These are phyloP conservation scores for Trypanosoma mega DNA, from an alignment of 208 protist genomes.

Conservation along the genomic window DNA sequence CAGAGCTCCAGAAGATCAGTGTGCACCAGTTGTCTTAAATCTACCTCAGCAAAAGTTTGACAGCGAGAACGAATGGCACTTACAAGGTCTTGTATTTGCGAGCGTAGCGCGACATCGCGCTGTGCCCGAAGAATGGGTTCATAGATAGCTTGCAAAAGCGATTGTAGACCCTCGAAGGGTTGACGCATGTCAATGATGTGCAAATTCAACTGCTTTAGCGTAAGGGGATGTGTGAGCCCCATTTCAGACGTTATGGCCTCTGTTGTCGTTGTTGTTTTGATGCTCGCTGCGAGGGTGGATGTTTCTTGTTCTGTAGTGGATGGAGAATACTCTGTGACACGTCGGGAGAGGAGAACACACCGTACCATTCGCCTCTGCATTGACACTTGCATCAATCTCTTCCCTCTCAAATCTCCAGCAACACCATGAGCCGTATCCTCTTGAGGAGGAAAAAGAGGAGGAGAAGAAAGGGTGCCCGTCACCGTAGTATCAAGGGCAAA, in stretches of 20 bases:
- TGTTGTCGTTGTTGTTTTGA: background rate
- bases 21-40: conserved; percentile 70
- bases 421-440: too few relatives aligned
- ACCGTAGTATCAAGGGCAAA: too few relatives aligned
- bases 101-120: conserved; percentile 43
- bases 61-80: conserved; percentile 59
- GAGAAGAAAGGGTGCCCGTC: background rate
- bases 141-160: conserved; percentile 62
- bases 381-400: background rate
- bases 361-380: background rate
- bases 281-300: too few relatives aligned
- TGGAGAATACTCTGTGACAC: background rate
- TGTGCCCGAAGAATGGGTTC: conserved; percentile 62
- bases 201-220: conserved; percentile 59
- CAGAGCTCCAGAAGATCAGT: conserved; percentile 74
- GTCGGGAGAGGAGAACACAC: conserved; percentile 16
- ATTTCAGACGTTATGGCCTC: background rate
- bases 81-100: conserved; percentile 73
- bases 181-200: conserved; percentile 59
- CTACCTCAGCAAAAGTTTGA: conserved; percentile 55
- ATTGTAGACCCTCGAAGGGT: conserved; percentile 63
- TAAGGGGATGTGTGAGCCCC: conserved; percentile 17
- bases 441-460: background rate
- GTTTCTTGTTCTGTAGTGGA: too few relatives aligned
- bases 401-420: too few relatives aligned